phyloP scores from a whole-genome alignment of 176 grass and related monocot species.

The Puccinellia tenuiflora region DNA sequence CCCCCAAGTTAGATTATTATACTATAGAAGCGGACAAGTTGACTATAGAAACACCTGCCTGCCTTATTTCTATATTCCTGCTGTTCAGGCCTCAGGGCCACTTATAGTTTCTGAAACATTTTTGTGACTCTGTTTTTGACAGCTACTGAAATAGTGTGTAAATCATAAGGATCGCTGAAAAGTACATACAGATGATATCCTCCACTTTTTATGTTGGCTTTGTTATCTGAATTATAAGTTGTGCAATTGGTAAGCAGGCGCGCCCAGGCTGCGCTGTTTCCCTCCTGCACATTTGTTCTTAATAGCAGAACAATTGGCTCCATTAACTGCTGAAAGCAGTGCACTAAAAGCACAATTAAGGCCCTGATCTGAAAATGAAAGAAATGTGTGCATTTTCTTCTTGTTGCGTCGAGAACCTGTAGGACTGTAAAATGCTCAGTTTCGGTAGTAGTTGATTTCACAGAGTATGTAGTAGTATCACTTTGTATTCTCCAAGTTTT shows the following conservation, averaged over 20 bases:
- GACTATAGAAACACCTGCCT: no score
- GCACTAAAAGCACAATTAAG: no score
- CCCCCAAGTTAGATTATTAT: neutral
- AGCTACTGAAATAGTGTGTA: neutral
- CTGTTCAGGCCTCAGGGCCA: no score
- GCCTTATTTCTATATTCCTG: no score
- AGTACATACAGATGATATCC: neutral
- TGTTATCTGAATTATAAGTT: neutral
- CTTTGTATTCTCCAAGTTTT: neutral
- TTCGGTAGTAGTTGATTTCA: neutral
- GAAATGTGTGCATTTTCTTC: no score
- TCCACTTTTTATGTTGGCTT: neutral
- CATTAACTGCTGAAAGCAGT: no score
- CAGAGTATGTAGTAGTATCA: neutral
- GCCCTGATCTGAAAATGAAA: no score
- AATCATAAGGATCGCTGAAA: neutral
- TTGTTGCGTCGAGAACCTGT: neutral
- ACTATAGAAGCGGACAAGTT: no score
- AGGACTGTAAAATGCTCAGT: neutral
- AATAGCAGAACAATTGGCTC: no score
- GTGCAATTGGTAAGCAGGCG: neutral
- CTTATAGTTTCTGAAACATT: neutral
- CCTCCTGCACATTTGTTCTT: no score
- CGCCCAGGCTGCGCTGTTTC: no score
- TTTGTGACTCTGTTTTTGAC: neutral